Base-by-base conservation (phyloP, 805 yeast species). In the Millerozyma acaciae region DNA sequence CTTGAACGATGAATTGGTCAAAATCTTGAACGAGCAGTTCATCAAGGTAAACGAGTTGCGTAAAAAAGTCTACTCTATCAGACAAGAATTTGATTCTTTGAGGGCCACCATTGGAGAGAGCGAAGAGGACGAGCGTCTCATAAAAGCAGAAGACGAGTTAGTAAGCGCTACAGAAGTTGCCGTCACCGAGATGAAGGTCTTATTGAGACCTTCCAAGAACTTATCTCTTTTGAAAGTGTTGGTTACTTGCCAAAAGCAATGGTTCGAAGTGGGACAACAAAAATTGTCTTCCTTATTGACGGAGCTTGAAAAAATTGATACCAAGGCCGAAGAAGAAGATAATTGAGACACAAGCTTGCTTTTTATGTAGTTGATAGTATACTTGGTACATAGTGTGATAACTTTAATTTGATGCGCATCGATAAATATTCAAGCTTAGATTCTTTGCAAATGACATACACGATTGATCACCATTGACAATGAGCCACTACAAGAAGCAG, bases 151-250 rank as follows among this genome's bases (percentile, higher is more conserved):
- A 57, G 95, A 84, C 52, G 90, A 82, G 41, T 73, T 84, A 43
- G 93, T 84, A 21, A 75, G 79, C 44, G 85, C 87, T 16, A 84
- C 88, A 4, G 81, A 83, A 37, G 63, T 71, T 17, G 93, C 95
- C 0, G 93, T 83, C n/a, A 75, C 76, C 46, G 76, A 78, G 34
- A 83, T 84, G 93, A 78, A 81, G 55, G 75, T 71, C 43, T 65
- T 84, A 35, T 75, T 84, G 44, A 76, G 73, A 40, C 86, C 89
- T 16, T 67, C 77, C 8, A 83, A 80, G 55, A 65, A 78, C 34
- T 68, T 84, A 30, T 70, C 73, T 38, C 61, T 84, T 45, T 64
- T 84, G 43, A 79, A 79, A 49, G 62, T 80, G n/a, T 77, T 82
- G 47, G 75, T 76, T 45, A 68, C 73, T 45, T 81, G 84, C 39